phyloP scores from a whole-genome alignment of 495 filamentous ascomycete genomes.

The Lasiosphaeriaceae sp. region DNA sequence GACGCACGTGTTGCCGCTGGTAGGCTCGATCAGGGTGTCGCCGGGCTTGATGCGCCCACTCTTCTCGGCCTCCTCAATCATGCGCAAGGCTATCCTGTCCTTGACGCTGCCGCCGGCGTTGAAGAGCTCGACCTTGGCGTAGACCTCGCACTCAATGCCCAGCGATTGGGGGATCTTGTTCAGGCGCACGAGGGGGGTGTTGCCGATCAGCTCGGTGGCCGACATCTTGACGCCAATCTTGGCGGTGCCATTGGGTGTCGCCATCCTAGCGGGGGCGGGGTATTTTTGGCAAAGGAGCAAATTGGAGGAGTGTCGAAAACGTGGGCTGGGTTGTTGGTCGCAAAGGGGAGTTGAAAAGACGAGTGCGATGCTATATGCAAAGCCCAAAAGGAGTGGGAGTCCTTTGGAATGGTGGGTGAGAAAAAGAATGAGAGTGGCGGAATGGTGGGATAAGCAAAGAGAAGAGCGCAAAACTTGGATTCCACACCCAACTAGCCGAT shows the following conservation, averaged over 20 bases:
- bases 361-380: too few species aligned
- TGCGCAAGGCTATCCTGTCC: constrained; percentile 92
- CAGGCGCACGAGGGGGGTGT: constrained; percentile 88
- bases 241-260: constrained; percentile 14
- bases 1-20: constrained; percentile 86
- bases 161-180: constrained; percentile 87
- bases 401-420: not conserved
- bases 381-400: too few species aligned
- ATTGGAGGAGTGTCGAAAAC: not conserved
- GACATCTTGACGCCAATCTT: constrained; percentile 34
- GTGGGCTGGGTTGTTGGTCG: not conserved
- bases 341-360: not conserved
- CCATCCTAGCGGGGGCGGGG: constrained; percentile 5
- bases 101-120: constrained; percentile 98
- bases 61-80: constrained; percentile 95
- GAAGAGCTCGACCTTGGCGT: constrained; percentile 94
- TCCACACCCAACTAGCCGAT: not conserved
- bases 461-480: not conserved
- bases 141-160: constrained; percentile 85
- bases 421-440: not conserved
- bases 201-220: constrained; percentile 69
- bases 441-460: not conserved
- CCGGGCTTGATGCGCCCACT: constrained; percentile 92
- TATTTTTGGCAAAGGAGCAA: not conserved
- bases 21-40: constrained; percentile 96